phyloP scores from a whole-genome alignment of 2,329 filamentous ascomycete species.

The Ophidiomyces ophidiicola region DNA sequence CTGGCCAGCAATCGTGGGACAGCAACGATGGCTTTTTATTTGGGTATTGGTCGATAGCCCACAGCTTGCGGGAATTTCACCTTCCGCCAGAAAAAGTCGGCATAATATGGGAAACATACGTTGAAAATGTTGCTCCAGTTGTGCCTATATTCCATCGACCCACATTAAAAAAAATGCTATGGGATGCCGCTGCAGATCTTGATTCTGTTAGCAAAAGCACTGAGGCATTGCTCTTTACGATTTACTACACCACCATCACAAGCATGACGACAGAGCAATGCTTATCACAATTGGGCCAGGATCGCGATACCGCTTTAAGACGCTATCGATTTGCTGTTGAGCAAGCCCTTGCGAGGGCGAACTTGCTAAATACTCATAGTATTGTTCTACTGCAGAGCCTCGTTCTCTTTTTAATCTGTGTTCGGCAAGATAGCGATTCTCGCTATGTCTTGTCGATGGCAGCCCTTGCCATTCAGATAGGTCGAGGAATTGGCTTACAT shows the following conservation, averaged over 20 bases:
- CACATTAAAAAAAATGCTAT: slow-evolving; percentile 40
- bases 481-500: slow-evolving; percentile 38
- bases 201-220: slow-evolving; percentile 40
- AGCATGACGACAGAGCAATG: slow-evolving; percentile 33
- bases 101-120: slow-evolving; percentile 46
- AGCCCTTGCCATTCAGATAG: slow-evolving; percentile 32
- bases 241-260: slow-evolving; percentile 47
- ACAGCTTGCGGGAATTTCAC: slow-evolving; percentile 46
- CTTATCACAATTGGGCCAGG: slow-evolving; percentile 38
- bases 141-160: slow-evolving; percentile 49
- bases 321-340: slow-evolving; percentile 52
- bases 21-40: slow-evolving; percentile 50
- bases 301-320: slow-evolving; percentile 38
- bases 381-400: slow-evolving; percentile 51
- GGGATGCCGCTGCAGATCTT: slow-evolving; percentile 39
- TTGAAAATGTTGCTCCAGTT: slow-evolving; percentile 50
- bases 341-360: slow-evolving; percentile 51
- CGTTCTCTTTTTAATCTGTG: slow-evolving; percentile 47
- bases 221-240: slow-evolving; percentile 49
- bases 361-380: slow-evolving; percentile 51
- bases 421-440: slow-evolving; percentile 31
- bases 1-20: slow-evolving; percentile 24
- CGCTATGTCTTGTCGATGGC: slow-evolving; percentile 36
- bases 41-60: slow-evolving; percentile 45
- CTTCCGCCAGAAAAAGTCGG: slow-evolving; percentile 41